phyloP scores from a whole-genome alignment of 2,329 filamentous ascomycete genomes.

The Trichoderma aggressivum region DNA sequence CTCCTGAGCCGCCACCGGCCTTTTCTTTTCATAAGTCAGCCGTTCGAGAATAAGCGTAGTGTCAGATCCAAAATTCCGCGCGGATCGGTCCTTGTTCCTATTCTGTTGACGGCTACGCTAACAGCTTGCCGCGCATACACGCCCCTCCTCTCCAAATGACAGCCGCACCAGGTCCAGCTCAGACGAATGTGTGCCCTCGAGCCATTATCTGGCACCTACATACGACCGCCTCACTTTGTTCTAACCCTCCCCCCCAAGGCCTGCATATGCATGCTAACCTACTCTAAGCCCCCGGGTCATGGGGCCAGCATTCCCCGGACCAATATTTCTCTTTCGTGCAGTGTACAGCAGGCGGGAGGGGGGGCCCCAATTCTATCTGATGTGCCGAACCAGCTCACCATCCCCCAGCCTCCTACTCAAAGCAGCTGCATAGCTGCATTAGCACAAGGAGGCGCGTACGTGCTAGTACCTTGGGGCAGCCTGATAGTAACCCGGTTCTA shows the following conservation, averaged over 20 bases:
- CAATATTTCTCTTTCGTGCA: not conserved
- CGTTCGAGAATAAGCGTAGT: not conserved
- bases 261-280: not conserved
- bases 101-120: not conserved
- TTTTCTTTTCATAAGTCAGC: not conserved
- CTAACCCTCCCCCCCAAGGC: not conserved
- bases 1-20: not conserved
- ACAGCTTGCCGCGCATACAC: not conserved
- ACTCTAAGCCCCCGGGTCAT: not conserved
- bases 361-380: not conserved
- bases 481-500: not conserved
- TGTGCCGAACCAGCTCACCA: not conserved
- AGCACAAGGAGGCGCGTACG: not conserved
- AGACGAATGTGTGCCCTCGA: not conserved
- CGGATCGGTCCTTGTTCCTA: slow-evolving; percentile 1
- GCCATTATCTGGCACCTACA: not conserved
- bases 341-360: not conserved
- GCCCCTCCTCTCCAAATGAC: not conserved
- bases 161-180: not conserved
- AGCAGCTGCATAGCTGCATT: not conserved
- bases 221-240: not conserved
- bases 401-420: not conserved
- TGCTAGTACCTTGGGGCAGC: not conserved
- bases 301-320: not conserved
- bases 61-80: slow-evolving; percentile 5